Evolutionary conservation across 768 basidiomycete species (phyloP).

Genomic region (Pleurotus eryngii): DNA sequence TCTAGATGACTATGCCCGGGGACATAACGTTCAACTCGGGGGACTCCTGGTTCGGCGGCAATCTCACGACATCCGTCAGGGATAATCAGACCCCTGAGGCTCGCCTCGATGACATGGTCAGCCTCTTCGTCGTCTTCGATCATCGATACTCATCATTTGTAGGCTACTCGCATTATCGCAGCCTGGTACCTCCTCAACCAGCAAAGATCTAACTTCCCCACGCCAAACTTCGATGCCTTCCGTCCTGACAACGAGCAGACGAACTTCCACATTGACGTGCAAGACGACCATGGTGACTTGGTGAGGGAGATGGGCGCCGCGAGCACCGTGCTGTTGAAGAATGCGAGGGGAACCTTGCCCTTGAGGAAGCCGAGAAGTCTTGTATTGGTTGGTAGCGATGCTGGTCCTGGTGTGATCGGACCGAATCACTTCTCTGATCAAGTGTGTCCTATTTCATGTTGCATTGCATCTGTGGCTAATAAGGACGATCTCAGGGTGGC

Average conservation of each 20-base stretch:
- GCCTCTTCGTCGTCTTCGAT: slow-evolving; percentile 15
- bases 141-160: neutral
- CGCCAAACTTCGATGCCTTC: slow-evolving; percentile 72
- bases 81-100: slow-evolving; percentile 67
- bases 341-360: slow-evolving; percentile 53
- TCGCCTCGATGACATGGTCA: slow-evolving; percentile 71
- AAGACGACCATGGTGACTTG: slow-evolving; percentile 62
- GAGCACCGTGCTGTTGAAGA: slow-evolving; percentile 76
- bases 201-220: slow-evolving; percentile 59
- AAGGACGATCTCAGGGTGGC: slow-evolving; percentile 34
- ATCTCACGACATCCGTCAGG: slow-evolving; percentile 62
- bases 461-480: too few species aligned
- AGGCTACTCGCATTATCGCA: slow-evolving; percentile 71
- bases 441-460: too few species aligned
- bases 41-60: slow-evolving; percentile 59
- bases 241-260: slow-evolving; percentile 43
- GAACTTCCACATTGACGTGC: slow-evolving; percentile 68
- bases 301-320: slow-evolving; percentile 74
- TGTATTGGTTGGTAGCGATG: slow-evolving; percentile 61
- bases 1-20: slow-evolving; percentile 69
- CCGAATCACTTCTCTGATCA: slow-evolving; percentile 69
- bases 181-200: slow-evolving; percentile 67
- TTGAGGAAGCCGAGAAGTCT: slow-evolving; percentile 56
- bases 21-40: slow-evolving; percentile 48
- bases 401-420: slow-evolving; percentile 60